phyloP scores from a whole-genome alignment of 2,329 filamentous ascomycete species.

The Nigrograna mackinnonii region DNA sequence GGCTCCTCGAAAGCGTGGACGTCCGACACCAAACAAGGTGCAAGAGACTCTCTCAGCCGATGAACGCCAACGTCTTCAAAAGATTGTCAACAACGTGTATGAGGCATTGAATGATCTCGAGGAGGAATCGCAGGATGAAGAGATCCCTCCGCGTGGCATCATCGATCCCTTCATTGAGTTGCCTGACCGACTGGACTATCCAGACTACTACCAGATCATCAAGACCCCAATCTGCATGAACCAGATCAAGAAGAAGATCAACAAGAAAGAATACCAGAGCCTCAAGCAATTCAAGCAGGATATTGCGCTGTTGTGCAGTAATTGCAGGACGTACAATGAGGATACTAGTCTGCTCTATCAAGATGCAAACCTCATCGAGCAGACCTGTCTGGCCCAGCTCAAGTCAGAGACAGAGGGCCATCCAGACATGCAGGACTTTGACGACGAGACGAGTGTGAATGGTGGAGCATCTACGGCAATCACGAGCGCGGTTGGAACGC shows the following conservation, averaged over 20 bases:
- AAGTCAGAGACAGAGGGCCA: slow-evolving; percentile 57
- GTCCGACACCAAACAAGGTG: slow-evolving; percentile 65
- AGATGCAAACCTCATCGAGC: slow-evolving; percentile 89
- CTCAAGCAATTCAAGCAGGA: slow-evolving; percentile 81
- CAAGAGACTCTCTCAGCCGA: slow-evolving; percentile 66
- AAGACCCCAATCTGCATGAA: slow-evolving; percentile 94
- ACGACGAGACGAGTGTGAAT: slow-evolving; percentile 53
- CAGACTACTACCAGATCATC: slow-evolving; percentile 95
- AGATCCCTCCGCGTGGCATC: slow-evolving; percentile 71
- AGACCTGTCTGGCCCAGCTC: slow-evolving; percentile 56
- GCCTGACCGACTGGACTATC: slow-evolving; percentile 85
- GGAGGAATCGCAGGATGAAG: slow-evolving; percentile 67
- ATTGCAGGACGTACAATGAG: slow-evolving; percentile 96
- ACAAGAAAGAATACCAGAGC: slow-evolving; percentile 88
- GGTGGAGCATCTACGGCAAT: slow-evolving; percentile 47
- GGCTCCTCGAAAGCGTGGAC: slow-evolving; percentile 65
- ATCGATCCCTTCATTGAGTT: slow-evolving; percentile 94
- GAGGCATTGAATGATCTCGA: slow-evolving; percentile 83
- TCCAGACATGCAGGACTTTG: slow-evolving; percentile 62
- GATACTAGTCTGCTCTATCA: slow-evolving; percentile 89
- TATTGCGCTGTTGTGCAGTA: slow-evolving; percentile 81
- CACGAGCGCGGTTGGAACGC: slow-evolving; percentile 35
- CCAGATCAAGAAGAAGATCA: slow-evolving; percentile 91
- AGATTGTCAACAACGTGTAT: slow-evolving; percentile 75
- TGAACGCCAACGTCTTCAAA: slow-evolving; percentile 78